Evolutionary conservation across 2,329 filamentous ascomycete genomes (phyloP), one percentile per base, ranked within the genome.

Genomic region (Cladobotryum protrusum): DNA sequence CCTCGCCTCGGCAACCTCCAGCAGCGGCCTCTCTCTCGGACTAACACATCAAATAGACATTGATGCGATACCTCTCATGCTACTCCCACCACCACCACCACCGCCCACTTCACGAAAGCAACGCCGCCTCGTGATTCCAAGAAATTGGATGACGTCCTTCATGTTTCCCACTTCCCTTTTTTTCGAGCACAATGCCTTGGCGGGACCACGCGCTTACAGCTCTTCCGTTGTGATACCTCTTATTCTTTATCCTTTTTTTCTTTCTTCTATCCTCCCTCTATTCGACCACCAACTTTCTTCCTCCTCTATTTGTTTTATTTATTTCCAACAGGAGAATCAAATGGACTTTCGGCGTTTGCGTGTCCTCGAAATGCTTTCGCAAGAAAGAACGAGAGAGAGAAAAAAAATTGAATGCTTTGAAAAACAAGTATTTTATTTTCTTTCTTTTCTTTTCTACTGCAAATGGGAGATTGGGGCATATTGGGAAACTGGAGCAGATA

Each of bases 161-260:
- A 5, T 2, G 6, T 29, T 29, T 29, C 24, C 24, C 24, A 29
- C 24, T 29, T 29, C 24, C 24, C 19, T 20, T 42, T 19, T 15
- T 41, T 41, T 7, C 17, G 39, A 42, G 18, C 15, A 13, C 15
- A 42, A 18, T 42, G 6, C 18, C 13, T 42, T 42, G 15, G 39
- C 39, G 39, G 18, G 15, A 18, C 17, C 39, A 42, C 15, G 39
- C 39, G 39, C 14, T 13, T 19, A 5, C 3, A 48, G 40, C 49
- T 51, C 45, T 41, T 34, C 11, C 24, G 11, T 35, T 48, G 39
- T 45, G 49, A 51, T 51, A 51, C 48, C 48, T n/a, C n/a, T n/a
- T n/a, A n/a, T n/a, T n/a, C n/a, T n/a, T n/a, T 29, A 8, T 29
- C 11, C 24, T 29, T 29, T 9, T 29, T 8, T 8, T 44, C 37